Base-by-base conservation (phyloP, 176 grass and related monocot species). In the Bothriochloa decipiens region DNA sequence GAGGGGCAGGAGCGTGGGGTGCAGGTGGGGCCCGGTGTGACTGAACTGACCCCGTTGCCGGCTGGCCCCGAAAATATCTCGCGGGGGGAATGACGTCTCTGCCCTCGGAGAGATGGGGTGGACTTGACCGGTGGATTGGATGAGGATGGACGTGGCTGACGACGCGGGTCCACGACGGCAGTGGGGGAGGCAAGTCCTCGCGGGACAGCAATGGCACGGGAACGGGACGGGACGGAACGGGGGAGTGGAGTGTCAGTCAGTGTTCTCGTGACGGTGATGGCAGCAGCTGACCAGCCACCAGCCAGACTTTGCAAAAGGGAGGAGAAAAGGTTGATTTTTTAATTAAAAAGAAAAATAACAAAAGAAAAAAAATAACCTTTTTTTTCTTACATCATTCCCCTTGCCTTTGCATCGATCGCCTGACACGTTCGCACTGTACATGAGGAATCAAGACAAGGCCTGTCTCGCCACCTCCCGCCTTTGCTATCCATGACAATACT, bases 31-130 rank as follows among this genome's bases (percentile, higher is more conserved):
- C 62, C 64, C 63, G 20, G 11, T 0, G n/a, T 4, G 58, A 62
- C 58, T 62, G 58, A 62, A n/a, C 11, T 9, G 68, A 32, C 1
- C 41, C 76, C 52, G 36, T 25, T 49, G 70, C 70, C 16, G 16
- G 43, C 25, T 25, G 53, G 20, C 53, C 52, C 27, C 4, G 1
- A 52, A 81, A 81, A 81, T 81, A 70, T 70, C 79, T 81, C 14
- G 7, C 1, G 3, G 2, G 1, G 23, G 0, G 11, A 68, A 68
- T 36, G 78, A 15, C 78, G 1, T 11, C 1, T 2, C 6, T 68
- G 7, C 65, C 64, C 42, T 11, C 4, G n/a, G n/a, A n/a, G n/a
- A n/a, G n/a, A n/a, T n/a, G n/a, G n/a, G n/a, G n/a, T n/a, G n/a
- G n/a, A n/a, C n/a, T n/a, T n/a, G n/a, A n/a, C n/a, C n/a, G n/a